Base-by-base conservation (phyloP, 768 basidiomycete genomes). In the Boletus sp. region DNA sequence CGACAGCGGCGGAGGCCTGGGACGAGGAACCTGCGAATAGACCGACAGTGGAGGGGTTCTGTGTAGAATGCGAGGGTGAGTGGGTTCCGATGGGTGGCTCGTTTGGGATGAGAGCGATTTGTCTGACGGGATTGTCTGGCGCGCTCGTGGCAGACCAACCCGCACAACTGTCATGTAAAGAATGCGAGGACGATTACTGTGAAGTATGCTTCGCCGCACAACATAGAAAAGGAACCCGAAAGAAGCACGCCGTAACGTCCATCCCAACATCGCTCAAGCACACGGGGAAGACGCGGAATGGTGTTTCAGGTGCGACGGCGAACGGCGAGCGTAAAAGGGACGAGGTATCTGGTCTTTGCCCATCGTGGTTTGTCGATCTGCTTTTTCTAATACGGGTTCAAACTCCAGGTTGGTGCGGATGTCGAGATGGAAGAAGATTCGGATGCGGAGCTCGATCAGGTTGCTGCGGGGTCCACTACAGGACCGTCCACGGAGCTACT, bases 191-290 rank as follows among this genome's bases (percentile, higher is more conserved):
- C 65, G 69, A 76, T 19, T 93, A 84, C 64, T 93, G 91, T 56
- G 87, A 91, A 65, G 91, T 93, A 23, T 93, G 91, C 76, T 93
- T 87, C 68, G 81, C 87, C 10, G 81, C 90, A 1, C 89, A 89
- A 64, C 91, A 93, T 69, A 76, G 90, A 44, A 93, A 93, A 62
- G 91, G 91, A 8, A 77, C 84, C 3, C 78, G 91, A 46, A 90
- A 85, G 68, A 69, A 68, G 35, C 91, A 93, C 66, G 64, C 70
- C 7, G 73, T 75, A 14, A 85, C 78, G 59, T 73, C 81, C 37
- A 61, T 90, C 33, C 58, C 64, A 13, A 58, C 56, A 14, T 56
- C 56, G 39, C 7, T 52, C 30, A 59, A 9, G 42, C 64, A 46
- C 27, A n/a, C 39, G 2, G 51, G 56, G 23, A 58, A 38, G 21